These are phyloP conservation scores for Flaveria trinervia DNA, from an alignment of 129 eudicot species.

Conservation along the genomic window DNA sequence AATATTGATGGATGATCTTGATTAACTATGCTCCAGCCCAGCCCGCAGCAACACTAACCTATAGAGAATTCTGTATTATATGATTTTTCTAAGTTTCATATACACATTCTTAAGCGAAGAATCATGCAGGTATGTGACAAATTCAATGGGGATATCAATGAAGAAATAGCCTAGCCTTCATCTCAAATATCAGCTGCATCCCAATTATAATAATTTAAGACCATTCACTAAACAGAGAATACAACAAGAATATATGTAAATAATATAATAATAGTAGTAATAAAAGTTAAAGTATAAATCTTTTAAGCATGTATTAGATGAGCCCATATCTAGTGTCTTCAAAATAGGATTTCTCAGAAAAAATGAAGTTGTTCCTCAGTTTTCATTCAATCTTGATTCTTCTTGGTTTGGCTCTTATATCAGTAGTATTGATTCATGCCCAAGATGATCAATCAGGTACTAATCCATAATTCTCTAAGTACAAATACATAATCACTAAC, in stretches of 20 bases:
- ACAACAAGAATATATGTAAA: no score
- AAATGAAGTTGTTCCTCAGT: not conserved
- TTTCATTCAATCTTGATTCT: not conserved
- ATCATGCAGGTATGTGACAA: not conserved
- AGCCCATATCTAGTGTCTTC: not conserved
- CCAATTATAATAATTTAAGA: no score
- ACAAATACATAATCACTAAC: not conserved
- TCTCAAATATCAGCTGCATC: not conserved
- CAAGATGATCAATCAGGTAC: constrained; percentile 1
- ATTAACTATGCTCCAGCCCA: no score
- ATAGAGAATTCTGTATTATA: no score
- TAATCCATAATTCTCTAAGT: not conserved
- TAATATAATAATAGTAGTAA: no score
- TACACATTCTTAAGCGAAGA: not conserved
- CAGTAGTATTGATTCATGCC: constrained; percentile 3
- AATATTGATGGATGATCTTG: no score
- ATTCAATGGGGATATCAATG: not conserved
- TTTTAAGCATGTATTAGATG: not conserved
- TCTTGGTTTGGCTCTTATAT: not conserved
- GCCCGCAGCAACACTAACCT: no score
- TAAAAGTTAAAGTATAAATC: no score
- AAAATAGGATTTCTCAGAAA: not conserved
- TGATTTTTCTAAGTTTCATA: not conserved
- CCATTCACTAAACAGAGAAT: no score
- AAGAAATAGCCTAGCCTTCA: not conserved